Conservation (phyloP, 306 rosid species). For the Vigna angularis region DNA sequence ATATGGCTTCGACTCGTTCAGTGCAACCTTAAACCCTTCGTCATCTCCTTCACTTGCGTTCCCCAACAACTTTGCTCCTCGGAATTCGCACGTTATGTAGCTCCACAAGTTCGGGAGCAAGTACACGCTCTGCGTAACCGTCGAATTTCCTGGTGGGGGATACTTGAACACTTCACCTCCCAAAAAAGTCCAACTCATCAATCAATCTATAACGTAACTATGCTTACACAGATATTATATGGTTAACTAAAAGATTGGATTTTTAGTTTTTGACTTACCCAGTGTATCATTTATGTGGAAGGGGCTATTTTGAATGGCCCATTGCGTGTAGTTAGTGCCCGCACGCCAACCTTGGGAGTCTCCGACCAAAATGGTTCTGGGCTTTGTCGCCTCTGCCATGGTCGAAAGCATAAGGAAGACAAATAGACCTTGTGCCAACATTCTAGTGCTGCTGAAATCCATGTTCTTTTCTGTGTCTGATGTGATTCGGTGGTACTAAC, state of each 20-base stretch:
- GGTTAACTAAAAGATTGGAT: too few species aligned
- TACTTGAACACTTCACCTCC: constrained; percentile 64
- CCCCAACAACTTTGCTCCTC: constrained; percentile 57
- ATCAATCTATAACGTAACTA: not conserved
- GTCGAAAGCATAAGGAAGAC: constrained; percentile 44
- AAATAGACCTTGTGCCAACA: constrained; percentile 4
- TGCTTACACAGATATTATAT: too few species aligned
- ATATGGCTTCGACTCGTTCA: constrained; percentile 57
- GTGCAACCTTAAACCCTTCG: constrained; percentile 52
- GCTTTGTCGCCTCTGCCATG: constrained; percentile 39
- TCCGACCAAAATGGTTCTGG: constrained; percentile 63
- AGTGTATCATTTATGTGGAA: constrained; percentile 62
- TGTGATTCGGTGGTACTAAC: not conserved
- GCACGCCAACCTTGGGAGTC: constrained; percentile 72
- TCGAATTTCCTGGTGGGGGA: constrained; percentile 39
- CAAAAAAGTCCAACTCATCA: not conserved
- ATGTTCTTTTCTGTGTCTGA: not conserved
- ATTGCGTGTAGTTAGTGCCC: constrained; percentile 70
- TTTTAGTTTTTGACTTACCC: constrained; percentile 21
- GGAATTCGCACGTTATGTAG: constrained; percentile 58
- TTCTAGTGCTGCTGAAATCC: not conserved
- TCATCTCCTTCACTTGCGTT: constrained; percentile 49
- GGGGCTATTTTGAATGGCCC: constrained; percentile 68
- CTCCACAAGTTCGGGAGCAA: constrained; percentile 57
- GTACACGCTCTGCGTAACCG: constrained; percentile 52